These are phyloP conservation scores for Sclerotinia sclerotiorum DNA, from an alignment of 2,329 filamentous ascomycete genomes.

Conservation along the genomic window DNA sequence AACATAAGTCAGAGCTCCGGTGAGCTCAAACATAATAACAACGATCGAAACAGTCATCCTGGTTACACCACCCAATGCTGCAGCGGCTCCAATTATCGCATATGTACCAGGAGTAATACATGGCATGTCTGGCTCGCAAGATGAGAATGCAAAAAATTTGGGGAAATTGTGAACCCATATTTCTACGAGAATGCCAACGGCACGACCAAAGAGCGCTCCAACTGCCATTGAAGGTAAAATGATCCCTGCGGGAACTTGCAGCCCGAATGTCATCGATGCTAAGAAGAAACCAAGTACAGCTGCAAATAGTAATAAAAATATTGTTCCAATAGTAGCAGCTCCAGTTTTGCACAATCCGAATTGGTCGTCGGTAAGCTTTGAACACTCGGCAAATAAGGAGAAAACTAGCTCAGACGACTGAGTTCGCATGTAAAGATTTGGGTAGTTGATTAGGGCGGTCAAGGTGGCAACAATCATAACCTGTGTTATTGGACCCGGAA, in stretches of 20 bases:
- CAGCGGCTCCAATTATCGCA: conserved; percentile 92
- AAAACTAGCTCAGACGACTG: conserved; percentile 91
- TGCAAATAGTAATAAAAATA: conserved; percentile 79
- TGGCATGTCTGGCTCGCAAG: conserved; percentile 61
- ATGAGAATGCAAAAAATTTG: conserved; percentile 17
- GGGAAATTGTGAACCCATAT: conserved; percentile 69
- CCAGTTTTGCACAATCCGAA: conserved; percentile 89
- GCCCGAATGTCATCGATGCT: conserved; percentile 83
- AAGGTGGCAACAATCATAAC: conserved; percentile 76
- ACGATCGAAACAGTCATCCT: conserved; percentile 98
- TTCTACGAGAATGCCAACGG: conserved; percentile 84
- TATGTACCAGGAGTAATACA: conserved; percentile 96
- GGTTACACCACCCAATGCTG: conserved; percentile 89
- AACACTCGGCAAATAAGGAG: conserved; percentile 88
- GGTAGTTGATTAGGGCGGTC: conserved; percentile 89
- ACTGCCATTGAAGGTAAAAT: conserved; percentile 96
- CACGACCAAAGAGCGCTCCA: conserved; percentile 84
- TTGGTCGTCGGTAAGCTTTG: conserved; percentile 75
- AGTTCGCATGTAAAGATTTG: conserved; percentile 93
- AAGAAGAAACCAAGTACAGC: conserved; percentile 82
- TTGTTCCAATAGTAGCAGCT: conserved; percentile 76
- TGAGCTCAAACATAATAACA: conserved; percentile 99
- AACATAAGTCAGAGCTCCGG: conserved; percentile 91
- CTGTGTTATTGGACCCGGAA: conserved; percentile 74
- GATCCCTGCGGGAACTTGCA: conserved; percentile 93